Evolutionary conservation across 352 stramenopile genomes (phyloP), one percentile per base, ranked within the genome.

Genomic region (Pythium brassicae): DNA sequence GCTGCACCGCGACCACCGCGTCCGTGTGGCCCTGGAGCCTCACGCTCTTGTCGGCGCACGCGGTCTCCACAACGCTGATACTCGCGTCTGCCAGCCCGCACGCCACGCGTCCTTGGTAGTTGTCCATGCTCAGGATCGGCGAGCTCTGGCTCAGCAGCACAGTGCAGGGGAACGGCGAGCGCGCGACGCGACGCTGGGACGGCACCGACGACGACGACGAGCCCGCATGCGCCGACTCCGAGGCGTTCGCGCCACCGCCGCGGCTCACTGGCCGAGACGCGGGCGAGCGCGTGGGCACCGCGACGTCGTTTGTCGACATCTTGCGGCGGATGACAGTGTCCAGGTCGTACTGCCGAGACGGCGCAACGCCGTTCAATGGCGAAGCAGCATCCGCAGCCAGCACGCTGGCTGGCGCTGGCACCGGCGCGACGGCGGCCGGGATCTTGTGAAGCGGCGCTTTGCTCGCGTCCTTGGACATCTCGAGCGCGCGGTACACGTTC

Each of bases 291-390:
- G 25, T 23, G 9, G 50, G 51, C n/a, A 59, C 54, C 51, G 62
- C 54, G 26, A 64, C 50, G 25, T 87, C 79, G 22, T 75, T 62
- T 6, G 82, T 62, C 25, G 79, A 90, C 73, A 92, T 88, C 62
- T 89, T 90, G 25, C 82, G 71, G 14, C 80, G 72, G 55, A 90
- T 92, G 22, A 92, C 79, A 4, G 75, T 89, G 63, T 92, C 78
- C 22, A 92, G 49, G 46, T 92, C 77, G 48, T 92, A 92, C 39
- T 88, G 73, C 5, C 77, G 71, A 9, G 69, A 84, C 50, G 50
- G 15, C 27, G 35, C 50, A 15, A 40, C n/a, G 22, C 4, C 37
- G 7, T 25, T 57, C 14, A n/a, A 34, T 10, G 40, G 6, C 40
- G 40, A 45, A 3, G 42, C 20, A n/a, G 50, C 17, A 17, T 22